A percentile compares a stretch with the other conserved stretches of the same genome.
phyloP scores from a whole-genome alignment of 2,329 filamentous ascomycete genomes.

The Talaromyces sp. region DNA sequence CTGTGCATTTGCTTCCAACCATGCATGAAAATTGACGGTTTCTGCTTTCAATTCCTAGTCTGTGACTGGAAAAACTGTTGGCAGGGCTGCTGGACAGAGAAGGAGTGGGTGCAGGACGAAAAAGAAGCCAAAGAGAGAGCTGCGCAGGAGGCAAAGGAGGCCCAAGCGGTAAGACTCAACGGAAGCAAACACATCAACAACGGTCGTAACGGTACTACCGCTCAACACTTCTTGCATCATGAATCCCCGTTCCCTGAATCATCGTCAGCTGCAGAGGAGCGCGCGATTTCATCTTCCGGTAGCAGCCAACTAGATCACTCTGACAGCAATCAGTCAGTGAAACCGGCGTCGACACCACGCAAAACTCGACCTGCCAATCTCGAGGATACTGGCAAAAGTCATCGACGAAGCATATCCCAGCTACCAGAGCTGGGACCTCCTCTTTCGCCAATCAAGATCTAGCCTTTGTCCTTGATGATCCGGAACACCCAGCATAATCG shows the following conservation, averaged over 20 bases:
- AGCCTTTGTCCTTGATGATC: constrained; percentile 11
- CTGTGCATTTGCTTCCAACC: constrained; percentile 96
- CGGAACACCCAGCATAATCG: neutral
- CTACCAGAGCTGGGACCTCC: constrained; percentile 48
- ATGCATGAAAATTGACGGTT: constrained; percentile 92
- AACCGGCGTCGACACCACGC: constrained; percentile 17
- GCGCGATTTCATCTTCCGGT: constrained; percentile 62
- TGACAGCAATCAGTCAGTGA: constrained; percentile 28
- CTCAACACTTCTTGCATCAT: neutral
- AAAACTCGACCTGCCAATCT: constrained; percentile 26
- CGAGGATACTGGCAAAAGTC: constrained; percentile 25
- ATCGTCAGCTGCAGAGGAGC: constrained; percentile 45
- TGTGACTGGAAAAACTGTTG: constrained; percentile 96
- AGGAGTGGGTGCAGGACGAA: constrained; percentile 66
- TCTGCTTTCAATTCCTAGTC: constrained; percentile 92
- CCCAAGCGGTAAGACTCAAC: neutral
- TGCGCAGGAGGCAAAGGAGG: constrained; percentile 18
- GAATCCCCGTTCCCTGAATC: neutral
- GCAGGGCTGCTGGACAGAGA: constrained; percentile 92
- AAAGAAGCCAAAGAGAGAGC: constrained; percentile 35
- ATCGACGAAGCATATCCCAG: constrained; percentile 40
- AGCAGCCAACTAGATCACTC: constrained; percentile 51
- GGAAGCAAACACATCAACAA: constrained; percentile 25
- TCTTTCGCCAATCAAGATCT: constrained; percentile 48
- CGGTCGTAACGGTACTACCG: constrained; percentile 15